These are phyloP conservation scores for Cnidoscolus chayamansa DNA, from an alignment of 441 rosid genomes.

Conservation along the genomic window DNA sequence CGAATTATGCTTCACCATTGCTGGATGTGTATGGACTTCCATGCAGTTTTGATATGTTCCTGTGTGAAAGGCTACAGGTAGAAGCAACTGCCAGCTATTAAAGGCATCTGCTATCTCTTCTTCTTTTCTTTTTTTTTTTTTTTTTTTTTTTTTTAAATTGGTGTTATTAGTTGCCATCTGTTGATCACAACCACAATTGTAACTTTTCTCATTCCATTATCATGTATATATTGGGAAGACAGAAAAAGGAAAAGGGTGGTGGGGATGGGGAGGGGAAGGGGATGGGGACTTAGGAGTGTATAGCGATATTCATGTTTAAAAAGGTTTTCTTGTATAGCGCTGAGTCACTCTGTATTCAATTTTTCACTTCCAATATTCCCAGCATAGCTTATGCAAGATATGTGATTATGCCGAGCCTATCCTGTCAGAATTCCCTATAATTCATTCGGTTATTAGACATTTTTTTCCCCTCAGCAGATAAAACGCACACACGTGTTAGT, in stretches of 20 bases:
- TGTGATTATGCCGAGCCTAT: neutral
- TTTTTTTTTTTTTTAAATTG: neutral
- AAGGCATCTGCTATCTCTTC: conserved; percentile 11
- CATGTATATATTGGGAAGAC: conserved; percentile 21
- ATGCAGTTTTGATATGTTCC: neutral
- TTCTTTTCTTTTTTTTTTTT: too few species aligned
- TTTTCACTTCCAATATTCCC: conserved; percentile 19
- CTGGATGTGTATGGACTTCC: neutral
- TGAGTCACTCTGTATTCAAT: conserved; percentile 26
- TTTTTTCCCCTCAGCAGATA: neutral
- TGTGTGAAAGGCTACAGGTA: neutral
- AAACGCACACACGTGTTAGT: too few species aligned
- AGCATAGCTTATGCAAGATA: neutral
- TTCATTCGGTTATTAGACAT: neutral
- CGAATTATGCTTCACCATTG: neutral
- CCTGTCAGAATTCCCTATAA: neutral
- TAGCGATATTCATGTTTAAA: conserved; percentile 21
- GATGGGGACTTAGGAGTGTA: neutral
- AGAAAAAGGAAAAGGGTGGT: too few species aligned
- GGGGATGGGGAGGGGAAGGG: too few species aligned
- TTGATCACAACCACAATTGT: conserved; percentile 6
- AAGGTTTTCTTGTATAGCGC: conserved; percentile 23
- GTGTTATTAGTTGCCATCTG: neutral
- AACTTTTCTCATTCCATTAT: conserved; percentile 4
- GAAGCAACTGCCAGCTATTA: conserved; percentile 9